Percentiles rank a stretch among this genome's conserved stretches.
These are phyloP conservation scores for Desmodesmus armatus DNA, from an alignment of 139 green algal species.

Conservation along the genomic window DNA sequence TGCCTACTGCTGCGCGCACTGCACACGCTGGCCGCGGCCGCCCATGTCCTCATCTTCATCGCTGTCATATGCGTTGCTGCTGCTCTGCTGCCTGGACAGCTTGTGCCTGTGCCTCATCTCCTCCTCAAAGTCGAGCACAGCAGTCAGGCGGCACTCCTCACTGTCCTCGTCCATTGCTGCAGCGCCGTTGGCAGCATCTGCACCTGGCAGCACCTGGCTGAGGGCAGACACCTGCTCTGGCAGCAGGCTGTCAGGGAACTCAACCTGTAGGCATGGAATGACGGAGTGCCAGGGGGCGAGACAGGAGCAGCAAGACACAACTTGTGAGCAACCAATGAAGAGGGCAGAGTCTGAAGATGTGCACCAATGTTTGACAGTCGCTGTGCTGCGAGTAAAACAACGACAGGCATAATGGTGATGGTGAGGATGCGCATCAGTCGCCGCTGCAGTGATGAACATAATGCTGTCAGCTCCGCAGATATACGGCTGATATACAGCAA, in stretches of 20 bases:
- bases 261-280: conserved; percentile 46
- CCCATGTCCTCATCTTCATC: conserved; percentile 91
- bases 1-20: conserved; percentile 97
- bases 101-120: conserved; percentile 85
- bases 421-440: no score
- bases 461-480: no score
- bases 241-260: conserved; percentile 86
- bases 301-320: no score
- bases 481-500: no score
- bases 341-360: no score
- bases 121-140: conserved; percentile 82
- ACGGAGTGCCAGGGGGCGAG: no score
- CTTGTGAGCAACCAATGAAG: no score
- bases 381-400: no score
- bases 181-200: background rate
- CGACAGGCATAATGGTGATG: no score
- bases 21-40: conserved; percentile 81
- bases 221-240: conserved; percentile 53
- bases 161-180: conserved; percentile 84
- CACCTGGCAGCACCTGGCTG: conserved; percentile 25
- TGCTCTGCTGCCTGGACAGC: conserved; percentile 57
- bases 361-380: no score
- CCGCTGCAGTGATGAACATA: no score
- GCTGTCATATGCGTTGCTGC: conserved; percentile 67
- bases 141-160: conserved; percentile 73